Evolutionary conservation across 2,329 filamentous ascomycete species (phyloP).

Genomic region (Fusarium sp.): DNA sequence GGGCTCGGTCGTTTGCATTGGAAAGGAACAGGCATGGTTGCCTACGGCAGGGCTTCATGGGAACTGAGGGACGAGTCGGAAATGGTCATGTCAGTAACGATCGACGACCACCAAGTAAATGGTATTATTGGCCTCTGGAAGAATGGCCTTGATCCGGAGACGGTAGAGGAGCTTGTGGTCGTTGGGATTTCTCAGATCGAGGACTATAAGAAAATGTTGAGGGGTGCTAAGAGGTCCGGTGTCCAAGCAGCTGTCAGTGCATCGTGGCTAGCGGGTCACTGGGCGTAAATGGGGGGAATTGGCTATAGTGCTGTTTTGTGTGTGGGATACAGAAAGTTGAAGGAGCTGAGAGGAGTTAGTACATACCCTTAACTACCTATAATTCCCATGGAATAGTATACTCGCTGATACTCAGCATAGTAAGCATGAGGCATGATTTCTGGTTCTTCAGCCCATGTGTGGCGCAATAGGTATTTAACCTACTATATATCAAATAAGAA

Average conservation of each 20-base stretch:
- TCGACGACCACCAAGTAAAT: conserved; percentile 4
- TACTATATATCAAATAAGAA: neutral
- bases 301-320: neutral
- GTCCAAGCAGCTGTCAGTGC: neutral
- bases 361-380: neutral
- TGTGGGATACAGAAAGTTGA: neutral
- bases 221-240: neutral
- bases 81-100: conserved; percentile 10
- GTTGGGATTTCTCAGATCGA: conserved; percentile 10
- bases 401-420: neutral
- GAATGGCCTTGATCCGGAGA: neutral
- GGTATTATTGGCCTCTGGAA: conserved; percentile 3
- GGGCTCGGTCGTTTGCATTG: conserved; percentile 4
- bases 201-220: conserved; percentile 4
- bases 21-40: conserved; percentile 10
- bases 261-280: conserved; percentile 2
- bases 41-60: conserved; percentile 13
- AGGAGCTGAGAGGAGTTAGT: neutral
- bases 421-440: neutral
- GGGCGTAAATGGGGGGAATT: neutral
- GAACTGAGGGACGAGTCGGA: conserved; percentile 3
- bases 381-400: neutral
- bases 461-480: neutral
- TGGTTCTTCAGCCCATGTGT: neutral
- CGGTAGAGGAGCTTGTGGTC: conserved; percentile 3